Evolutionary conservation across 768 basidiomycete species (phyloP).

Genomic region (Mycena sanguinolenta): DNA sequence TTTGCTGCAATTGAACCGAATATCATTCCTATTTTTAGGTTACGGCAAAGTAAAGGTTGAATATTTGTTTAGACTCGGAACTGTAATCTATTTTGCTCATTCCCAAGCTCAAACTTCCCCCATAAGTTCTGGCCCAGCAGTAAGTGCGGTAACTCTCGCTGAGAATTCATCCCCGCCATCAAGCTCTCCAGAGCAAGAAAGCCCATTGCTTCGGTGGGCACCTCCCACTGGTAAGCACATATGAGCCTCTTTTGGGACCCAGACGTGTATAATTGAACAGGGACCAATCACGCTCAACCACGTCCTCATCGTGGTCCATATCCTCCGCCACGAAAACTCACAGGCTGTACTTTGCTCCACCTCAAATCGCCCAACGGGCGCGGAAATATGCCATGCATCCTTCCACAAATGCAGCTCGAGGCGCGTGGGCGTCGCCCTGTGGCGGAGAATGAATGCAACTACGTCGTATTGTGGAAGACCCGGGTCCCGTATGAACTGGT

Average conservation of each 20-base stretch:
- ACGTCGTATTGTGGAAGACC: not conserved
- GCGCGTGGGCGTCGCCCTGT: constrained; percentile 9
- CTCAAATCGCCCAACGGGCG: constrained; percentile 12
- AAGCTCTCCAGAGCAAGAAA: constrained; percentile 7
- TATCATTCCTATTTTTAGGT: too few relatives aligned
- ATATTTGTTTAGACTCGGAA: too few relatives aligned
- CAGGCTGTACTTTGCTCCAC: not conserved
- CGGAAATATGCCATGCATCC: too few relatives aligned
- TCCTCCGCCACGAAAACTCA: constrained; percentile 5
- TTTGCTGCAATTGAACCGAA: too few relatives aligned
- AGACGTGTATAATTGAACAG: constrained; percentile 10
- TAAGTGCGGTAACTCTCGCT: too few relatives aligned
- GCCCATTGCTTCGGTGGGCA: not conserved
- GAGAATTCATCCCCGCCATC: constrained; percentile 47
- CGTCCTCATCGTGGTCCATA: too few relatives aligned
- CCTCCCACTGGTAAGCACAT: not conserved
- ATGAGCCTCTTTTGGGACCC: not conserved
- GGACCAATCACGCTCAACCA: not conserved
- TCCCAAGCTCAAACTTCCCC: too few relatives aligned
- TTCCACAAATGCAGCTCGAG: constrained; percentile 23
- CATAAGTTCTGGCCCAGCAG: too few relatives aligned
- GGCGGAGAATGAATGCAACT: constrained; percentile 16
- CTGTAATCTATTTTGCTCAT: too few relatives aligned
- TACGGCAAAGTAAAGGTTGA: too few relatives aligned
- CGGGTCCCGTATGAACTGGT: not conserved